Conservation (phyloP, 1,139 yeast species). For the Debaryomyces singareniensis region DNA sequence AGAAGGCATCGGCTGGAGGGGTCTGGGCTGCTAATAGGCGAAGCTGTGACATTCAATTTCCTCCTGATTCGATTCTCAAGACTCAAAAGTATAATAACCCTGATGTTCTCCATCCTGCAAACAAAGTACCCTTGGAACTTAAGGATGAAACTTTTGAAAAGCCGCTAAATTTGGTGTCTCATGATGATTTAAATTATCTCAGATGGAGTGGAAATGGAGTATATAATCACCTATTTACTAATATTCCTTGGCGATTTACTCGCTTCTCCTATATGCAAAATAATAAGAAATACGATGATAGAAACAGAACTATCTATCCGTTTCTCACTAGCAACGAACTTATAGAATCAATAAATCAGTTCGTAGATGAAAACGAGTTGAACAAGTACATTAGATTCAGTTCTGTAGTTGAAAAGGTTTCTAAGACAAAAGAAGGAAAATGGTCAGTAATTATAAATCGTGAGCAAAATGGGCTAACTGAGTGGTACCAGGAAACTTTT, state of each 20-base stretch:
- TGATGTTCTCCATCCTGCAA: conserved; percentile 17
- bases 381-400: conserved; percentile 27
- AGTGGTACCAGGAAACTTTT: conserved; percentile 37
- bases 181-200: conserved; percentile 11
- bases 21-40: conserved; percentile 25
- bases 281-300: conserved; percentile 20
- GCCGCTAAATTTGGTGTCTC: conserved; percentile 10
- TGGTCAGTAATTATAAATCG: conserved; percentile 39
- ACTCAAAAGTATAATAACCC: conserved; percentile 23
- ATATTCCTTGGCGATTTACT: conserved; percentile 38
- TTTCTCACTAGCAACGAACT: conserved; percentile 37
- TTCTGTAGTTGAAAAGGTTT: conserved; percentile 33
- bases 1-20: conserved; percentile 26
- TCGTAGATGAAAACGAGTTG: conserved; percentile 24
- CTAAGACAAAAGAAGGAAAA: conserved; percentile 21
- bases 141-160: conserved; percentile 9
- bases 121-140: conserved; percentile 13
- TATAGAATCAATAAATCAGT: conserved; percentile 19
- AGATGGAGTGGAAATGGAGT: conserved; percentile 40
- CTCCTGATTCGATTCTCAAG: conserved; percentile 23
- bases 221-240: conserved; percentile 38
- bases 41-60: conserved; percentile 19
- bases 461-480: conserved; percentile 15
- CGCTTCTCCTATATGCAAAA: conserved; percentile 34
- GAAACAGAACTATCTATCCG: conserved; percentile 25